These are phyloP conservation scores for Annulohypoxylon stygium DNA, from an alignment of 495 filamentous ascomycete genomes.

Conservation along the genomic window DNA sequence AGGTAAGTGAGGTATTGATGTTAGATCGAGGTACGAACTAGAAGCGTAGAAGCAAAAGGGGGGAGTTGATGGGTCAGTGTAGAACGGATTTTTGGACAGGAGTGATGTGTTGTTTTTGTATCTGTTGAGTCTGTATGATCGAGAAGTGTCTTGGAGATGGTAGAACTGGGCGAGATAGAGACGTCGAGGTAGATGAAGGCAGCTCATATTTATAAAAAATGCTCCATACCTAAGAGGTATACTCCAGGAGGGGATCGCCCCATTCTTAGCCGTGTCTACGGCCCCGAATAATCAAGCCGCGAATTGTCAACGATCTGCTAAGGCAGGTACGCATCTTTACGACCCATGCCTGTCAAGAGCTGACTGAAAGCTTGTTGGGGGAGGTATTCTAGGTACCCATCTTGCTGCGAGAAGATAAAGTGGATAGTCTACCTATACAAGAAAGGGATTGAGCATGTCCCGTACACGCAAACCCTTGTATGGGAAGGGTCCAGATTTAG, in stretches of 20 bases:
- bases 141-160: constrained; percentile 15
- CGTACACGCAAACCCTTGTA: neutral
- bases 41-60: neutral
- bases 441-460: neutral
- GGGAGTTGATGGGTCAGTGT: neutral
- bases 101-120: neutral
- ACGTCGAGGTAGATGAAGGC: constrained; percentile 20
- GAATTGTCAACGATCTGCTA: constrained; percentile 16
- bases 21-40: neutral
- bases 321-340: constrained; percentile 21
- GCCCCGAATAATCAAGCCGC: constrained; percentile 1
- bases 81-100: neutral
- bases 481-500: neutral
- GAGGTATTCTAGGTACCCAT: constrained; percentile 8
- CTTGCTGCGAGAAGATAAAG: constrained; percentile 8
- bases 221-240: constrained; percentile 1
- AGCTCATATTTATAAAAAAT: constrained; percentile 30
- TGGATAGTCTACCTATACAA: constrained; percentile 10
- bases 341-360: constrained; percentile 17
- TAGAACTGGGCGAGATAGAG: constrained; percentile 1
- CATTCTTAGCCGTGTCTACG: constrained; percentile 10
- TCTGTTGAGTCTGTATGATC: neutral
- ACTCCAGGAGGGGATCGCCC: constrained; percentile 13
- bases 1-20: neutral
- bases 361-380: constrained; percentile 11